Conservation (phyloP, 129 eudicot genomes). For the Tagetes erecta region DNA sequence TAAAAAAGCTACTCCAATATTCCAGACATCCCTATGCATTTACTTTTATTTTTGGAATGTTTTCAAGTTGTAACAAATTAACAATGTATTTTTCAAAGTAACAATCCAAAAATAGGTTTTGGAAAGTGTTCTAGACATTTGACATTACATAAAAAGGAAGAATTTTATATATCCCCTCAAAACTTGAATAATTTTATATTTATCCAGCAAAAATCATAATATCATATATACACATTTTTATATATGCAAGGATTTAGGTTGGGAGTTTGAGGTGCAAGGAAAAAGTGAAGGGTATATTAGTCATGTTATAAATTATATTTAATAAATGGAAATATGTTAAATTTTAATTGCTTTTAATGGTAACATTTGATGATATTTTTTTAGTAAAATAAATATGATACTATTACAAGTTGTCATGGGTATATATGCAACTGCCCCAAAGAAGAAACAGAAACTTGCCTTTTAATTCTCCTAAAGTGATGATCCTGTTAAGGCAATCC, state of each 20-base stretch:
- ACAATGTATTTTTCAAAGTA: too few relatives aligned
- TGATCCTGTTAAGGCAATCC: slow-evolving; percentile 59
- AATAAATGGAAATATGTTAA: neutral
- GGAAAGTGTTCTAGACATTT: neutral
- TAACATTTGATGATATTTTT: neutral
- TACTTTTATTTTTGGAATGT: neutral
- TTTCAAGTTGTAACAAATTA: neutral
- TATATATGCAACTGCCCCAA: neutral
- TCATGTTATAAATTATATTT: neutral
- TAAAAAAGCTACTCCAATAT: neutral
- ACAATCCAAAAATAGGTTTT: neutral
- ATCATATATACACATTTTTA: neutral
- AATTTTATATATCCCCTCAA: neutral
- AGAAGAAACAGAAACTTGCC: slow-evolving; percentile 26
- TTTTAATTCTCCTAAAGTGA: slow-evolving; percentile 48
- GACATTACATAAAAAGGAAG: neutral
- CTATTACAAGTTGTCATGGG: neutral
- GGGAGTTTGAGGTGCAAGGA: neutral
- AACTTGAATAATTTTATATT: neutral
- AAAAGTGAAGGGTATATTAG: neutral
- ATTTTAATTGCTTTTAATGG: neutral
- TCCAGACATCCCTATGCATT: neutral
- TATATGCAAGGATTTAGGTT: neutral
- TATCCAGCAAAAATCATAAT: neutral
- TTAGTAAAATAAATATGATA: neutral